Percentiles rank a stretch among this genome's conserved stretches.
Conservation (phyloP, 2,329 filamentous ascomycete species). For the Fusarium luffae region DNA sequence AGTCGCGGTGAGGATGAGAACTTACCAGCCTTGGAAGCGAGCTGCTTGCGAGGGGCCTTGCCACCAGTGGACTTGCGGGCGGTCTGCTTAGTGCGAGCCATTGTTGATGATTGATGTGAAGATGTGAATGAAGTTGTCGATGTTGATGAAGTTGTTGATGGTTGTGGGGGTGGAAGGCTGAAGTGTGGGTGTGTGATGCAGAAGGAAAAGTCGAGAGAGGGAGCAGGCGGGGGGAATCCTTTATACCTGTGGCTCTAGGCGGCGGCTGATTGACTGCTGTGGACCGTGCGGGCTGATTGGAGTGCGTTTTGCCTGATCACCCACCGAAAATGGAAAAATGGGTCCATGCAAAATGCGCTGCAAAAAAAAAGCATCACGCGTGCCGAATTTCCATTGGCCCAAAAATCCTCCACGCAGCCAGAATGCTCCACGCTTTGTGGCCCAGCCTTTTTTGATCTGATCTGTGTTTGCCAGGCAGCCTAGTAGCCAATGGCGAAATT, state of each 20-base stretch:
- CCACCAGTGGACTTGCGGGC: constrained; percentile 82
- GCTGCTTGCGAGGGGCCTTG: constrained; percentile 91
- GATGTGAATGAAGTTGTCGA: constrained; percentile 48
- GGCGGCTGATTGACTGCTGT: constrained; percentile 53
- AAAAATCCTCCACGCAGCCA: constrained; percentile 9
- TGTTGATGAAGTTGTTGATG: constrained; percentile 31
- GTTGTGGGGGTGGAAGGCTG: constrained; percentile 46
- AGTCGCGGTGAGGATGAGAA: constrained; percentile 7
- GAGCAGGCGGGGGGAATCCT: constrained; percentile 58
- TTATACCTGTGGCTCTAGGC: constrained; percentile 53
- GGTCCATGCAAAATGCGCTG: constrained; percentile 33
- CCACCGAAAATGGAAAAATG: constrained; percentile 41
- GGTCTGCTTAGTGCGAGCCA: constrained; percentile 75
- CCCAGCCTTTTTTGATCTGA: constrained; percentile 9
- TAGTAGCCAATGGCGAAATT: constrained; percentile 37
- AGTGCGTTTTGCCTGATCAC: constrained; percentile 39
- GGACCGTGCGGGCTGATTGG: constrained; percentile 43
- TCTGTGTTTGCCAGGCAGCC: constrained; percentile 25
- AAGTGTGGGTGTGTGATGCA: constrained; percentile 56
- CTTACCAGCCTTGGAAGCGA: constrained; percentile 90
- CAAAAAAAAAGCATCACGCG: constrained; percentile 35
- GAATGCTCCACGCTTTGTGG: constrained; percentile 14
- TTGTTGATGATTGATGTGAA: constrained; percentile 57
- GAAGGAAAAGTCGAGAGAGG: constrained; percentile 52
- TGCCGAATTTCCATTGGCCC: constrained; percentile 47